These are phyloP conservation scores for Saitozyma podzolica DNA, from an alignment of 768 basidiomycete genomes.

Conservation along the genomic window DNA sequence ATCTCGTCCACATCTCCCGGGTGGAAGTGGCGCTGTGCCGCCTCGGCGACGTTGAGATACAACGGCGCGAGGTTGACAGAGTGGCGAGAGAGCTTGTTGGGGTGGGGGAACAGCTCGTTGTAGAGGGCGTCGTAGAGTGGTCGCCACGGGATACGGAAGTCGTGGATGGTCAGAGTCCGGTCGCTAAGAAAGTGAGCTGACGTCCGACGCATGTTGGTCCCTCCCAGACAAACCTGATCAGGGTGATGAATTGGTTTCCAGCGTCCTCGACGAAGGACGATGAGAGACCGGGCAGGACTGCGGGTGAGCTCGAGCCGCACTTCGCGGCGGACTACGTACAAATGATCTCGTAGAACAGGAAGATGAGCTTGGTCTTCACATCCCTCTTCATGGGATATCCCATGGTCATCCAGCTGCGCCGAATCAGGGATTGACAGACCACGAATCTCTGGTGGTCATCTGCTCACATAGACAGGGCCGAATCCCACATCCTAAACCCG, in stretches of 20 bases:
- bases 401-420: conserved; percentile 70
- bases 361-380: conserved; percentile 70
- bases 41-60: conserved; percentile 54
- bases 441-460: too few species aligned
- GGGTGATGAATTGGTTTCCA: conserved; percentile 72
- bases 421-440: conserved; percentile 3
- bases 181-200: conserved; percentile 14
- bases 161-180: conserved; percentile 39
- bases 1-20: conserved; percentile 82
- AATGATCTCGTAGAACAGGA: conserved; percentile 71
- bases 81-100: conserved; percentile 52
- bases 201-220: conserved; percentile 57
- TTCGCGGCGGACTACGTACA: conserved; percentile 24
- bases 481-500: conserved; percentile 70
- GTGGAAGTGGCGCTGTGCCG: conserved; percentile 78
- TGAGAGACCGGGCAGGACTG: conserved; percentile 37
- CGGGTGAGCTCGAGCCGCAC: background rate
- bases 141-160: conserved; percentile 49
- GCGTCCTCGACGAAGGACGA: conserved; percentile 65
- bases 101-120: conserved; percentile 64
- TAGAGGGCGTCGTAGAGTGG: conserved; percentile 45
- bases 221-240: conserved; percentile 78
- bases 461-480: conserved; percentile 33
- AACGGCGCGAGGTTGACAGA: conserved; percentile 51
- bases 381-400: conserved; percentile 84